Evolutionary conservation across 1,284 basidiomycete species (phyloP).

Genomic region (Afroboletus lepidellus): DNA sequence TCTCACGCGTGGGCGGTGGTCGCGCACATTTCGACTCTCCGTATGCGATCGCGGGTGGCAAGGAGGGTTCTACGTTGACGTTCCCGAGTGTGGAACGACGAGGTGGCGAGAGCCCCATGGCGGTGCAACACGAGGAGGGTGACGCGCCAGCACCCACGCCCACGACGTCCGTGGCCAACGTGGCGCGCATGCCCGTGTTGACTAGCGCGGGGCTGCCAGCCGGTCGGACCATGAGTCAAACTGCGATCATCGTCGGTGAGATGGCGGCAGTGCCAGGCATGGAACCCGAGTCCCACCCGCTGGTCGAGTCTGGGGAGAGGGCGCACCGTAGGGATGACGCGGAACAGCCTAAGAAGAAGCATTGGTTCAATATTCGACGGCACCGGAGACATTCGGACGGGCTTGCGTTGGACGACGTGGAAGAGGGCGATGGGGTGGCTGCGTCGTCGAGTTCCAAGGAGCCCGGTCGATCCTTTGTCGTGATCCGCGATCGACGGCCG

Average conservation of each 20-base stretch:
- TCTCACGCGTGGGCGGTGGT: conserved; percentile 76
- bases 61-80: conserved; percentile 51
- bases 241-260: conserved; percentile 57
- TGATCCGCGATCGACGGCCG: conserved; percentile 55
- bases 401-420: conserved; percentile 29
- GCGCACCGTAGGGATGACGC: conserved; percentile 18
- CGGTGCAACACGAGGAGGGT: conserved; percentile 28
- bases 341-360: conserved; percentile 53
- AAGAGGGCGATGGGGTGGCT: conserved; percentile 35
- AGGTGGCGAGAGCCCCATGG: conserved; percentile 23
- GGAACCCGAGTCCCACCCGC: conserved; percentile 18
- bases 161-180: conserved; percentile 51
- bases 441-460: conserved; percentile 33
- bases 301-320: conserved; percentile 18
- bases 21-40: conserved; percentile 75
- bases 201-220: conserved; percentile 47
- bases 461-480: conserved; percentile 59
- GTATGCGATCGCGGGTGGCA: conserved; percentile 60
- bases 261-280: conserved; percentile 18
- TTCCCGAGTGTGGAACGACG: conserved; percentile 63
- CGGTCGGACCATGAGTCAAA: conserved; percentile 77
- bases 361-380: conserved; percentile 66
- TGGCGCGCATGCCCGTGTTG: conserved; percentile 40
- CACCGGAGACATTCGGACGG: conserved; percentile 61
- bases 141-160: conserved; percentile 51